A percentile compares a stretch with the other conserved stretches of the same genome.
These are phyloP conservation scores for Coleophoma crateriformis DNA, from an alignment of 2,329 filamentous ascomycete species.

Conservation along the genomic window DNA sequence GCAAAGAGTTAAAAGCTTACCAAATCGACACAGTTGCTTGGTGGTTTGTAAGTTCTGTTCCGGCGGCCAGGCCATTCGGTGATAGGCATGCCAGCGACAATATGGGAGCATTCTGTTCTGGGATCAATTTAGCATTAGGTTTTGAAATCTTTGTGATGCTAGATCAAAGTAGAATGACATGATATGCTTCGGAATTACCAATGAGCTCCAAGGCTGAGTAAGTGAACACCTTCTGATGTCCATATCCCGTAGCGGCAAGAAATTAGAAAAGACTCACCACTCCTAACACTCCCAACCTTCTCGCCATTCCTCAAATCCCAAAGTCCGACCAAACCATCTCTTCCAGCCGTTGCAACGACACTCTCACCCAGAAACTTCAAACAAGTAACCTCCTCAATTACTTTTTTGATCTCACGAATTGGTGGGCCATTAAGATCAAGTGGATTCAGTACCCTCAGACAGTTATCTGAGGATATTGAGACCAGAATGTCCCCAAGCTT, in stretches of 20 bases:
- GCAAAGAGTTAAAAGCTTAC: slow-evolving; percentile 32
- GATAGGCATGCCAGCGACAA: slow-evolving; percentile 58
- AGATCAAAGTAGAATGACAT: neutral
- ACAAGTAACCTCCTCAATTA: slow-evolving; percentile 59
- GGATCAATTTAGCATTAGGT: slow-evolving; percentile 1
- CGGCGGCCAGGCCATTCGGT: slow-evolving; percentile 59
- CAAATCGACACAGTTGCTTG: slow-evolving; percentile 57
- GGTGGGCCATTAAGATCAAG: slow-evolving; percentile 46
- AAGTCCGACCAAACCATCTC: slow-evolving; percentile 61
- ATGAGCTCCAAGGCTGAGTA: too few relatives aligned
- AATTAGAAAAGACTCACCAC: slow-evolving; percentile 19
- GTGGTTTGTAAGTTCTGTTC: slow-evolving; percentile 65
- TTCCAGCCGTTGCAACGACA: slow-evolving; percentile 51
- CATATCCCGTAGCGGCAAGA: neutral
- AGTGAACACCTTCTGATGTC: neutral
- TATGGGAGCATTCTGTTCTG: slow-evolving; percentile 45
- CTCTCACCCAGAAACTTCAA: slow-evolving; percentile 48
- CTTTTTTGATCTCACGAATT: slow-evolving; percentile 39
- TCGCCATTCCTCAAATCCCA: slow-evolving; percentile 58
- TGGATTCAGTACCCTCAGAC: slow-evolving; percentile 61
- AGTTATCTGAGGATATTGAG: slow-evolving; percentile 64
- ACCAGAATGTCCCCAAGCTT: slow-evolving; percentile 15
- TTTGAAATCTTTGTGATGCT: neutral
- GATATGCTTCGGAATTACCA: neutral
- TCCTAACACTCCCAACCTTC: slow-evolving; percentile 33